Evolutionary conservation across 1,139 yeast species (phyloP).

Genomic region (Yamadazyma pseudoaaseri): DNA sequence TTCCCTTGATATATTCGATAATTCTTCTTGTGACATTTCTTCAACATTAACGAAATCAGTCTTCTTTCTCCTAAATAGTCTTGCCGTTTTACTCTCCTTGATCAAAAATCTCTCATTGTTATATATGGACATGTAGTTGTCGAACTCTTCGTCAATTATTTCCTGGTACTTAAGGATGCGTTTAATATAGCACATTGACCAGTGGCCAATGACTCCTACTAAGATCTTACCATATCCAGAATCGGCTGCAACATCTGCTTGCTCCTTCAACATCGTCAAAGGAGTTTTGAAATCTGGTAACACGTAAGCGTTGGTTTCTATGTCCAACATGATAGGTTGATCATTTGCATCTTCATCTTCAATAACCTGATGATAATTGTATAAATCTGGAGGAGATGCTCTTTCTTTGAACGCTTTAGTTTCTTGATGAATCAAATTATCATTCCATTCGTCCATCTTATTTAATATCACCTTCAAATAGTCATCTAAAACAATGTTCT

Average conservation of each 20-base stretch:
- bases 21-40: constrained; percentile 45
- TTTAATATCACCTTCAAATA: constrained; percentile 65
- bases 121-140: constrained; percentile 42
- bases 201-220: constrained; percentile 78
- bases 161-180: constrained; percentile 63
- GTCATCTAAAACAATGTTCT: constrained; percentile 62
- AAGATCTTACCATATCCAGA: constrained; percentile 81
- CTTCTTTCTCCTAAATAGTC: constrained; percentile 40
- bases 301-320: constrained; percentile 72
- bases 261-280: constrained; percentile 82
- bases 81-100: constrained; percentile 42
- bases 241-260: constrained; percentile 89
- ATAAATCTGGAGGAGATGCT: constrained; percentile 66
- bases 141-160: constrained; percentile 58
- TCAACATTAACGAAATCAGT: constrained; percentile 30
- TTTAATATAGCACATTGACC: constrained; percentile 58
- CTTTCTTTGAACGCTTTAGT: constrained; percentile 60
- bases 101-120: constrained; percentile 40
- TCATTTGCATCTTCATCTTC: constrained; percentile 49
- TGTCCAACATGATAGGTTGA: constrained; percentile 58
- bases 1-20: constrained; percentile 60
- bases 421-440: constrained; percentile 64
- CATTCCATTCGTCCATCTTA: constrained; percentile 83
- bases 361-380: constrained; percentile 37
- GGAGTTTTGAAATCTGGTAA: constrained; percentile 48